These are phyloP conservation scores for Pythium periplocum DNA, from an alignment of 352 stramenopile species.

Conservation along the genomic window DNA sequence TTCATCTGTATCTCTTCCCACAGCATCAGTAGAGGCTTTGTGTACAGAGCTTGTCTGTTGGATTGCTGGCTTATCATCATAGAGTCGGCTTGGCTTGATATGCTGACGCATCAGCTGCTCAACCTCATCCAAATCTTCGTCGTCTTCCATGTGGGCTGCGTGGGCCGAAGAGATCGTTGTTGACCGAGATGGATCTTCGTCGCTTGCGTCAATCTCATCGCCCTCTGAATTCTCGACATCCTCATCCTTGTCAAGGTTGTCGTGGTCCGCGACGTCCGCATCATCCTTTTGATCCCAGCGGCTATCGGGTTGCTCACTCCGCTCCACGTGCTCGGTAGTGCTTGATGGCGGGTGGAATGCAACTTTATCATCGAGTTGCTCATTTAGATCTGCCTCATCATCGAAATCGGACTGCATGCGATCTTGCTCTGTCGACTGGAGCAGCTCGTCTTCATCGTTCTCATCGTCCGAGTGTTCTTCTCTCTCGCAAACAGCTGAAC, in stretches of 20 bases:
- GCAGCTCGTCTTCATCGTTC: too few species aligned
- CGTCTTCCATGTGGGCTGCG: not conserved
- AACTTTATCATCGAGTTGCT: too few species aligned
- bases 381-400: too few species aligned
- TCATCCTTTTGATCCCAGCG: not conserved
- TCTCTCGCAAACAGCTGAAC: too few species aligned
- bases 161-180: not conserved
- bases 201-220: not conserved
- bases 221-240: conserved; percentile 3
- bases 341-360: too few species aligned
- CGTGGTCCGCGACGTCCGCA: not conserved
- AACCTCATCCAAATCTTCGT: not conserved
- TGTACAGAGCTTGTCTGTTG: not conserved
- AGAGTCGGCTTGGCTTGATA: not conserved
- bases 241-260: conserved; percentile 5
- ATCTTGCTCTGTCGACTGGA: too few species aligned
- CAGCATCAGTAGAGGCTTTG: not conserved
- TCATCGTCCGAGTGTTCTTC: too few species aligned
- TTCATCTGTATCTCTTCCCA: not conserved
- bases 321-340: too few species aligned
- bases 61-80: not conserved
- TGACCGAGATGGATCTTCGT: not conserved
- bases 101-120: conserved; percentile 11
- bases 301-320: too few species aligned
- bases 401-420: too few species aligned